Conservation (phyloP, 2,329 filamentous ascomycete genomes). For the Beauveria australis region DNA sequence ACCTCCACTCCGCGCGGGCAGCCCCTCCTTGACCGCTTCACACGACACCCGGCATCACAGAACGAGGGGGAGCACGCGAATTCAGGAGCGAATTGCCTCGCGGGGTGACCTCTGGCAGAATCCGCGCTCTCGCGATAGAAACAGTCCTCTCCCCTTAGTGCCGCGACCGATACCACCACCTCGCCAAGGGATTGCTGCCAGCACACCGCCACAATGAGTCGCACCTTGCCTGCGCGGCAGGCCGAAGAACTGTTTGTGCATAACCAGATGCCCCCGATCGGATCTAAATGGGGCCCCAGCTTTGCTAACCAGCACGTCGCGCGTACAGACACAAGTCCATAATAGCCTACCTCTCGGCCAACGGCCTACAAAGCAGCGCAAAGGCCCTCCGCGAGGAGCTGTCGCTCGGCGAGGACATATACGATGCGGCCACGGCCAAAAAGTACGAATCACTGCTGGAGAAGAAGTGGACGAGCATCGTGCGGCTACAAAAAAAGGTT, state of each 20-base stretch:
- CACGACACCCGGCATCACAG: not conserved
- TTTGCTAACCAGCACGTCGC: conserved; percentile 10
- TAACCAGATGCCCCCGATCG: not conserved
- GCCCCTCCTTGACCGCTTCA: conserved; percentile 10
- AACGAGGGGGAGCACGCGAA: not conserved
- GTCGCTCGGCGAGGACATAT: conserved; percentile 58
- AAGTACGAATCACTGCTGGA: conserved; percentile 92
- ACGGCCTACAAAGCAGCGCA: conserved; percentile 62
- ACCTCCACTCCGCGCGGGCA: conserved; percentile 7
- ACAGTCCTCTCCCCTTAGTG: not conserved
- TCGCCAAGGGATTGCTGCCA: conserved; percentile 2
- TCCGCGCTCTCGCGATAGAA: not conserved
- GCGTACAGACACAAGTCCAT: conserved; percentile 76
- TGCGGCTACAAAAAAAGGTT: conserved; percentile 92
- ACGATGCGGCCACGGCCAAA: conserved; percentile 76
- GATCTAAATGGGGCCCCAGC: not conserved
- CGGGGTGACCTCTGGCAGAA: conserved; percentile 6
- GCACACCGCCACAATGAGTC: conserved; percentile 49
- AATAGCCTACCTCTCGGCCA: conserved; percentile 75
- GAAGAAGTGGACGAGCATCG: conserved; percentile 98
- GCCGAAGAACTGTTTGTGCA: conserved; percentile 75
- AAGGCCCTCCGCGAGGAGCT: conserved; percentile 68
- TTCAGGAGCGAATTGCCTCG: conserved; percentile 5
- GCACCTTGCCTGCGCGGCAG: conserved; percentile 68
- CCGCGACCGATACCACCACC: not conserved